A percentile compares a stretch with the other conserved stretches of the same genome.
These are phyloP conservation scores for Ogataea minuta DNA, from an alignment of 805 yeast genomes.

Conservation along the genomic window DNA sequence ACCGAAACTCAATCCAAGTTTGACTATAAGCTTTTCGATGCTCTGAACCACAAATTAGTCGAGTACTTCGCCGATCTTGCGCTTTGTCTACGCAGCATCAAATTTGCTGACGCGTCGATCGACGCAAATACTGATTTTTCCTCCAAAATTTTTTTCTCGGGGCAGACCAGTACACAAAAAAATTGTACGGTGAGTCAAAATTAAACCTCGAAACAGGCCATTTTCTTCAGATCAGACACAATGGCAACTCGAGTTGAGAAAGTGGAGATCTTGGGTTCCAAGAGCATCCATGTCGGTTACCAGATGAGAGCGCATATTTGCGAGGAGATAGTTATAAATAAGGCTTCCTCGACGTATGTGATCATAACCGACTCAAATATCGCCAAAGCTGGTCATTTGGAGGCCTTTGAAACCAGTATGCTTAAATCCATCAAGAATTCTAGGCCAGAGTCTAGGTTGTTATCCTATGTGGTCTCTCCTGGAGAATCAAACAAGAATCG, in stretches of 20 bases:
- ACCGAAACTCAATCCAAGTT: constrained; percentile 1
- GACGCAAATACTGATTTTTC: neutral
- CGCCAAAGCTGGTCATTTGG: constrained; percentile 60
- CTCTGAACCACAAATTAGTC: constrained; percentile 8
- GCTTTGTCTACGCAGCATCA: neutral
- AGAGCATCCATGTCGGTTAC: constrained; percentile 88
- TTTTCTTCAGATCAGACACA: neutral
- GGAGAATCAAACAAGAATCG: constrained; percentile 92
- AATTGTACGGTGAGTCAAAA: constrained; percentile 7
- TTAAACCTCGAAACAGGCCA: neutral
- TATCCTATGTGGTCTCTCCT: constrained; percentile 77
- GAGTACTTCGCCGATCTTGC: constrained; percentile 16
- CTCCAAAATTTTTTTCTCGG: constrained; percentile 2
- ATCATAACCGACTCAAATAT: constrained; percentile 85
- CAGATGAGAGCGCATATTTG: constrained; percentile 74
- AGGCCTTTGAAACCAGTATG: constrained; percentile 45
- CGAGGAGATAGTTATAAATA: constrained; percentile 54
- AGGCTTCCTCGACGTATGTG: constrained; percentile 88
- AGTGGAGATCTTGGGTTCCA: constrained; percentile 77
- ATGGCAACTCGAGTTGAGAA: constrained; percentile 36
- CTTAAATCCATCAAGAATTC: constrained; percentile 32
- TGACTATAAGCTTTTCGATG: constrained; percentile 11
- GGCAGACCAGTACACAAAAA: constrained; percentile 8
- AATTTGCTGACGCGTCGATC: constrained; percentile 6
- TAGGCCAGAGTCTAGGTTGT: constrained; percentile 60